Evolutionary conservation across 306 rosid species (phyloP).

Genomic region (Cicer arietinum): DNA sequence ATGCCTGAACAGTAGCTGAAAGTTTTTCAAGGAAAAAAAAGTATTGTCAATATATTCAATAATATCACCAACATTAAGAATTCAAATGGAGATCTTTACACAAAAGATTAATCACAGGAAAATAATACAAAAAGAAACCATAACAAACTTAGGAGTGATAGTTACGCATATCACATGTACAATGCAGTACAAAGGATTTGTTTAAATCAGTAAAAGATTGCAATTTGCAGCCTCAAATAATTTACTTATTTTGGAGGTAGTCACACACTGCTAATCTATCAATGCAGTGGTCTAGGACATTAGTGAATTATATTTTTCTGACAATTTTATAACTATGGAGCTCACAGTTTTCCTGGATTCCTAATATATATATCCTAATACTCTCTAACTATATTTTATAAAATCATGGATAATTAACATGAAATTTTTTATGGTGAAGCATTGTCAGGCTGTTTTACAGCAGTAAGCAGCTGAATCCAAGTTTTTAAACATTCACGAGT

Average conservation of each 20-base stretch:
- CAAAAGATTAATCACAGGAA: constrained; percentile 3
- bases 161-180: constrained; percentile 23
- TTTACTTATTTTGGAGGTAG: constrained; percentile 3
- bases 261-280: constrained; percentile 20
- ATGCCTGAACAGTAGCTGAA: constrained; percentile 84
- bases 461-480: constrained; percentile 25
- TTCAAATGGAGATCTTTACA: constrained; percentile 4
- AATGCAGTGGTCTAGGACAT: constrained; percentile 17
- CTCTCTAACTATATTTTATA: not conserved
- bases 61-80: constrained; percentile 2
- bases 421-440: not conserved
- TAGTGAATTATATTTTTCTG: constrained; percentile 2
- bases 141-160: constrained; percentile 8
- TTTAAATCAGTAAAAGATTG: not conserved
- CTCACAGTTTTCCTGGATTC: constrained; percentile 4
- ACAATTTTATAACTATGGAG: constrained; percentile 24
- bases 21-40: constrained; percentile 35
- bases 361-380: not conserved
- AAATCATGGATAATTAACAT: not conserved
- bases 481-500: not conserved
- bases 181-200: constrained; percentile 24
- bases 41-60: constrained; percentile 9
- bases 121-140: constrained; percentile 3
- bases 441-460: constrained; percentile 21
- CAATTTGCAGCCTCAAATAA: not conserved